phyloP scores from a whole-genome alignment of 768 basidiomycete genomes.

The Lentinula detonsa region DNA sequence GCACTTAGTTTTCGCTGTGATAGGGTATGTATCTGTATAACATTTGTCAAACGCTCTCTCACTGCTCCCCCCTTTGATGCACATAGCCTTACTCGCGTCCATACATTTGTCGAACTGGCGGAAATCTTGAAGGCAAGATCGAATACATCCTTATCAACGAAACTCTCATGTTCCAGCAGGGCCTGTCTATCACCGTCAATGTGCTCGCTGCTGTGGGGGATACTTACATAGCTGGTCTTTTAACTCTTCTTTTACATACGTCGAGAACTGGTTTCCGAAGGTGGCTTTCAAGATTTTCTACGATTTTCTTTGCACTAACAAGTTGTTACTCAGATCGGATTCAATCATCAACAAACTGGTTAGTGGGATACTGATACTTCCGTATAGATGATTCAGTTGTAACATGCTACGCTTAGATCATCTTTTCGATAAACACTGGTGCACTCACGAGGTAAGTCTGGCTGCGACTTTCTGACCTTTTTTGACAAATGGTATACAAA shows the following conservation, averaged over 20 bases:
- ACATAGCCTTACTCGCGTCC: slow-evolving; percentile 22
- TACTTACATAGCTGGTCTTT: slow-evolving; percentile 33
- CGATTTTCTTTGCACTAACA: not conserved
- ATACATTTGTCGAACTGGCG: slow-evolving; percentile 27
- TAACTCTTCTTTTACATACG: slow-evolving; percentile 34
- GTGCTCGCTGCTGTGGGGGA: slow-evolving; percentile 40
- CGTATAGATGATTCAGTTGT: not conserved
- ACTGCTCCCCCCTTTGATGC: not conserved
- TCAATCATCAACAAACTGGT: slow-evolving; percentile 42
- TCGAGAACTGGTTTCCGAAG: slow-evolving; percentile 43
- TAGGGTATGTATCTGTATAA: not conserved
- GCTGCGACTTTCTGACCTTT: not conserved
- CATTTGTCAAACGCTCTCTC: not conserved
- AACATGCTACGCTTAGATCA: slow-evolving; percentile 21
- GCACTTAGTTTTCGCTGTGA: slow-evolving; percentile 1
- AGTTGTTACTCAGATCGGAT: slow-evolving; percentile 28
- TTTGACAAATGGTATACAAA: not conserved
- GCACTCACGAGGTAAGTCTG: slow-evolving; percentile 26
- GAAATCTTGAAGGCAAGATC: slow-evolving; percentile 24
- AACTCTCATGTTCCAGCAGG: slow-evolving; percentile 13
- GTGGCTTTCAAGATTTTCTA: slow-evolving; percentile 14
- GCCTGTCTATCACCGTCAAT: slow-evolving; percentile 38
- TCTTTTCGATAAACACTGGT: slow-evolving; percentile 40
- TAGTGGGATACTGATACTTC: slow-evolving; percentile 6
- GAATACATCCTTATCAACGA: not conserved